These are phyloP conservation scores for Phytopythium montanum DNA, from an alignment of 352 stramenopile species.

Conservation along the genomic window DNA sequence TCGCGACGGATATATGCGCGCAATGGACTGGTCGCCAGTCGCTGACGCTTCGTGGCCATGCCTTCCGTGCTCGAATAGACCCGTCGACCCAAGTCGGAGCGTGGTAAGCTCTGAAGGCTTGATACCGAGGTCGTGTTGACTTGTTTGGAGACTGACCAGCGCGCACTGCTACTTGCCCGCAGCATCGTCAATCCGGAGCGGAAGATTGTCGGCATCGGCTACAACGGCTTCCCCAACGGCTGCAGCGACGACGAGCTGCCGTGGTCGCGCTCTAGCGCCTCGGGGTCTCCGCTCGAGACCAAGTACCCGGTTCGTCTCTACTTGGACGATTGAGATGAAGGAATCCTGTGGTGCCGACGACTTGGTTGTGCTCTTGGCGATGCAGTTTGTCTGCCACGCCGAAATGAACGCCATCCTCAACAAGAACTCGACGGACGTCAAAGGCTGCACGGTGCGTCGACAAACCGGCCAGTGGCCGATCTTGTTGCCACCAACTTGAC, in stretches of 20 bases:
- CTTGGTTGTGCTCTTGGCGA: not conserved
- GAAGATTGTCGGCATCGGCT: constrained; percentile 98
- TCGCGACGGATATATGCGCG: not conserved
- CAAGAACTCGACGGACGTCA: constrained; percentile 94
- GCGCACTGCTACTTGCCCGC: not conserved
- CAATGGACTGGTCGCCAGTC: not conserved
- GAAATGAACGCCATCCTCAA: constrained; percentile 99
- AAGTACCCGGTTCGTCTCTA: constrained; percentile 85
- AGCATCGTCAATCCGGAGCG: constrained; percentile 95
- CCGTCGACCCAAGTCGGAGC: constrained; percentile 97
- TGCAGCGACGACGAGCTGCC: constrained; percentile 95
- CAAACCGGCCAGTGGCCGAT: too few relatives aligned
- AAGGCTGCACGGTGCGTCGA: constrained; percentile 79
- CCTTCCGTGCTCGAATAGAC: constrained; percentile 41
- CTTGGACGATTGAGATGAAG: not conserved
- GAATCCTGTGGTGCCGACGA: too few relatives aligned
- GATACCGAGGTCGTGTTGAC: not conserved
- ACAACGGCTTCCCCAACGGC: constrained; percentile 98
- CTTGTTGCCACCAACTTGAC: too few relatives aligned
- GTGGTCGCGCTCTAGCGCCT: constrained; percentile 82
- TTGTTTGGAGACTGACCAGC: not conserved
- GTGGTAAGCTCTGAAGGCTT: constrained; percentile 67
- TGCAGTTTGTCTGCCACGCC: constrained; percentile 97
- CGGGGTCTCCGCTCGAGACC: constrained; percentile 87
- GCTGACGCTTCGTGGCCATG: constrained; percentile 2